These are phyloP conservation scores for Crithidia thermophila DNA, from an alignment of 208 protist genomes.

Conservation along the genomic window DNA sequence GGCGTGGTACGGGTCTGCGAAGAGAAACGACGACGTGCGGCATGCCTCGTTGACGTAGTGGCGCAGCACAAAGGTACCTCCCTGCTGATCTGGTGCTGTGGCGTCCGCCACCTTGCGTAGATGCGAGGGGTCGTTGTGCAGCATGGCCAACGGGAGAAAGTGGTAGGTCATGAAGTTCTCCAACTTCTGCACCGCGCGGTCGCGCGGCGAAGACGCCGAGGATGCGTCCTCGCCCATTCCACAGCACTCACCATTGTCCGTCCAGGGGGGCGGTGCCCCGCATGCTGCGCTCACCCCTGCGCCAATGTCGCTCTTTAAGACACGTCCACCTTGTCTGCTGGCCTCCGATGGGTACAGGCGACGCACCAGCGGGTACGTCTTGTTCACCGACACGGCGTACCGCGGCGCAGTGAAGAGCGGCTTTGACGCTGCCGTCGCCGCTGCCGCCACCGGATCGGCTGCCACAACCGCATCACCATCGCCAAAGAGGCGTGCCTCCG, in stretches of 20 bases:
- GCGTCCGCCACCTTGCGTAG: no score
- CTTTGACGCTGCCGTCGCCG: background rate
- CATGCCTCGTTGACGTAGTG: slow-evolving; percentile 81
- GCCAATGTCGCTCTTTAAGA: no score
- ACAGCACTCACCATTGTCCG: background rate
- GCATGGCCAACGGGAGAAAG: slow-evolving; percentile 60
- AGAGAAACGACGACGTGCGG: slow-evolving; percentile 69
- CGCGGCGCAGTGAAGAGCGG: slow-evolving; percentile 25
- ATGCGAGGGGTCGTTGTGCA: slow-evolving; percentile 49
- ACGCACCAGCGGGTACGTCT: slow-evolving; percentile 30
- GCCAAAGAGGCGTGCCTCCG: slow-evolving; percentile 53
- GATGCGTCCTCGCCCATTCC: no score
- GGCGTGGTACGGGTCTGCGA: slow-evolving; percentile 38
- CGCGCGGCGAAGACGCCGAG: no score
- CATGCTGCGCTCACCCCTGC: no score
- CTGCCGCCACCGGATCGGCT: background rate
- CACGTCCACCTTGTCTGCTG: no score
- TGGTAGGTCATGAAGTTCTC: slow-evolving; percentile 71
- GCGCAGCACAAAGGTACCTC: slow-evolving; percentile 39
- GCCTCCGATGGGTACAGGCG: slow-evolving; percentile 23
- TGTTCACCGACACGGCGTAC: slow-evolving; percentile 32
- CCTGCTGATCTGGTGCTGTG: background rate
- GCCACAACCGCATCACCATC: background rate
- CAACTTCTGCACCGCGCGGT: slow-evolving; percentile 24
- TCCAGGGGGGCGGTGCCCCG: background rate